phyloP scores from a whole-genome alignment of 2,329 filamentous ascomycete species.

The Aspergillus caelatus region DNA sequence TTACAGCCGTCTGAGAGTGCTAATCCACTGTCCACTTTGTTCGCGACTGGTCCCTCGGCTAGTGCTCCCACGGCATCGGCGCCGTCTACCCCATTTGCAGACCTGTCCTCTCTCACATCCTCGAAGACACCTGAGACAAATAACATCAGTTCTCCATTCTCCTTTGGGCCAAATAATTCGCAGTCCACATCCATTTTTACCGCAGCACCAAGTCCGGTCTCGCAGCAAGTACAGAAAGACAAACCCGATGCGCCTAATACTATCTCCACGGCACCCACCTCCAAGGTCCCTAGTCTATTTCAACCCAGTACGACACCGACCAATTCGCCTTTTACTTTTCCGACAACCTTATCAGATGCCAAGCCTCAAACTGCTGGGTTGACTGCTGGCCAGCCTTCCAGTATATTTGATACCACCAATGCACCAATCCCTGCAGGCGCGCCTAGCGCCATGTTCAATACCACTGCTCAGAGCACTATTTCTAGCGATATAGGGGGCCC shows the following conservation, averaged over 20 bases:
- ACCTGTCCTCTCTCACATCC: conserved; percentile 6
- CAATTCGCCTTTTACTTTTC: conserved; percentile 8
- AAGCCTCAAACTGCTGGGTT: conserved; percentile 8
- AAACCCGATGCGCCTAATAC: not conserved
- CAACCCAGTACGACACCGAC: conserved; percentile 10
- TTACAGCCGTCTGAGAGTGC: conserved; percentile 19
- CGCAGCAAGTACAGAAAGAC: not conserved
- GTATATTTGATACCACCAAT: conserved; percentile 18
- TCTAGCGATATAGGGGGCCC: not conserved
- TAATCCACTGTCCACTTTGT: conserved; percentile 14
- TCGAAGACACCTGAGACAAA: conserved; percentile 4
- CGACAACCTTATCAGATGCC: not conserved
- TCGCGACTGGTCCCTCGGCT: conserved; percentile 1
- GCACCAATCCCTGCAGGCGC: not conserved
- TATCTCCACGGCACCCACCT: not conserved
- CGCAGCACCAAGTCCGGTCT: not conserved
- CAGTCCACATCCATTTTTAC: conserved; percentile 4
- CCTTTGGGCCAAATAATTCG: not conserved
- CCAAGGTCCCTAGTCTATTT: conserved; percentile 4
- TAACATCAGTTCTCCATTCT: not conserved
- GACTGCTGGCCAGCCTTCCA: conserved; percentile 20
- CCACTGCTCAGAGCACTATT: not conserved
- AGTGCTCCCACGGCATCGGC: not conserved
- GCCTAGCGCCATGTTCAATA: conserved; percentile 15
- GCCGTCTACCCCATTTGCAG: conserved; percentile 19